A percentile compares a stretch with the other conserved stretches of the same genome.
These are phyloP conservation scores for Keithomyces neogunnii DNA, from an alignment of 2,329 filamentous ascomycete genomes.

Conservation along the genomic window DNA sequence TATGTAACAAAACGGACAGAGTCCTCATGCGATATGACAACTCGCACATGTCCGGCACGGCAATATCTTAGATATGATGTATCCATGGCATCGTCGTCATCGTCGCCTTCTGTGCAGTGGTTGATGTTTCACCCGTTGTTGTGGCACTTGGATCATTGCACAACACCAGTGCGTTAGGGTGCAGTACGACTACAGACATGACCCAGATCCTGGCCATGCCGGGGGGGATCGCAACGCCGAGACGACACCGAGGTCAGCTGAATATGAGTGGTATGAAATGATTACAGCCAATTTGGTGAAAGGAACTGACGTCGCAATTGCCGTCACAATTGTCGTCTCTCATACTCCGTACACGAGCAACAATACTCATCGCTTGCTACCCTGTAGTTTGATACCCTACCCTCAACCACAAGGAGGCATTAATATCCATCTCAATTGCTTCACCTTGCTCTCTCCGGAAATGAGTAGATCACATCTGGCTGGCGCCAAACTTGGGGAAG, in stretches of 20 bases:
- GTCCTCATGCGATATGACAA: background rate
- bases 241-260: too few relatives aligned
- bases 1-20: too few relatives aligned
- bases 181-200: background rate
- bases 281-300: too few relatives aligned
- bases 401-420: too few relatives aligned
- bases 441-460: too few relatives aligned
- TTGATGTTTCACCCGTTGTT: background rate
- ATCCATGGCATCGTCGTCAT: background rate
- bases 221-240: background rate
- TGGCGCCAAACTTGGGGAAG: background rate
- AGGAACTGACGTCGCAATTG: too few relatives aligned
- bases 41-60: background rate
- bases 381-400: too few relatives aligned
- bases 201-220: background rate
- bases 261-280: too few relatives aligned
- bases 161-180: background rate
- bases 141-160: background rate
- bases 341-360: too few relatives aligned
- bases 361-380: too few relatives aligned
- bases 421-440: too few relatives aligned
- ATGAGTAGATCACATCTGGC: background rate
- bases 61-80: background rate
- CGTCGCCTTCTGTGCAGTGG: background rate
- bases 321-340: too few relatives aligned